phyloP scores from a whole-genome alignment of 2,329 filamentous ascomycete species.

The Laburnicola sp. region DNA sequence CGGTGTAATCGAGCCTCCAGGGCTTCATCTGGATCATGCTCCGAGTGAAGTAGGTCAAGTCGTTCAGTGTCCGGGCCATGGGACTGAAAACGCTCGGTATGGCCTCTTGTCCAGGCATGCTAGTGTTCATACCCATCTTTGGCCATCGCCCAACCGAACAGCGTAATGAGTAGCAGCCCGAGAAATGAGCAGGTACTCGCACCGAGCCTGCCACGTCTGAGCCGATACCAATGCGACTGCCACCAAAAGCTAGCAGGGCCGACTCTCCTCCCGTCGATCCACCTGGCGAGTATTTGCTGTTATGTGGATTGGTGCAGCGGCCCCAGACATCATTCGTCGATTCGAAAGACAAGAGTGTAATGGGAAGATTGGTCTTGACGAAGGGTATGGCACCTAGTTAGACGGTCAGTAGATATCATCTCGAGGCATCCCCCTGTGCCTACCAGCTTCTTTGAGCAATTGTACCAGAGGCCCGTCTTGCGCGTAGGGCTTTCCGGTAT shows the following conservation, averaged over 20 bases:
- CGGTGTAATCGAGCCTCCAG: constrained; percentile 85
- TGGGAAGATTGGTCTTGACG: constrained; percentile 68
- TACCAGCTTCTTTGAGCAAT: constrained; percentile 78
- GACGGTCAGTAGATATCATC: constrained; percentile 30
- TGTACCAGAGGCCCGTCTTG: constrained; percentile 73
- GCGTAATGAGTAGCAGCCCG: constrained; percentile 81
- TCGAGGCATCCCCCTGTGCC: constrained; percentile 51
- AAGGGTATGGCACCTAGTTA: constrained; percentile 67
- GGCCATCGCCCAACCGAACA: constrained; percentile 92
- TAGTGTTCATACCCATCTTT: constrained; percentile 79
- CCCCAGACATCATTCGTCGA: constrained; percentile 66
- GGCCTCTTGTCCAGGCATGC: constrained; percentile 91
- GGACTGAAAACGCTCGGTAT: constrained; percentile 87
- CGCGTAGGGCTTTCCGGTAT: constrained; percentile 66
- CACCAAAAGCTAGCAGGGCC: constrained; percentile 61
- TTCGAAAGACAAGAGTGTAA: constrained; percentile 62
- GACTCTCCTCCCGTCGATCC: constrained; percentile 67
- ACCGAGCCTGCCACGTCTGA: constrained; percentile 59
- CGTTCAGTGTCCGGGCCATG: constrained; percentile 83
- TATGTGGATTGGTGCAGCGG: constrained; percentile 62
- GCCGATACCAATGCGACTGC: constrained; percentile 62
- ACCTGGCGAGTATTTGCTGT: constrained; percentile 61
- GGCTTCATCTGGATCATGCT: constrained; percentile 78
- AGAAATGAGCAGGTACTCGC: constrained; percentile 73
- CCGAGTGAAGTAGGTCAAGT: constrained; percentile 82